phyloP scores from a whole-genome alignment of 108 stramenopile species.

The Skeletonema potamos region DNA sequence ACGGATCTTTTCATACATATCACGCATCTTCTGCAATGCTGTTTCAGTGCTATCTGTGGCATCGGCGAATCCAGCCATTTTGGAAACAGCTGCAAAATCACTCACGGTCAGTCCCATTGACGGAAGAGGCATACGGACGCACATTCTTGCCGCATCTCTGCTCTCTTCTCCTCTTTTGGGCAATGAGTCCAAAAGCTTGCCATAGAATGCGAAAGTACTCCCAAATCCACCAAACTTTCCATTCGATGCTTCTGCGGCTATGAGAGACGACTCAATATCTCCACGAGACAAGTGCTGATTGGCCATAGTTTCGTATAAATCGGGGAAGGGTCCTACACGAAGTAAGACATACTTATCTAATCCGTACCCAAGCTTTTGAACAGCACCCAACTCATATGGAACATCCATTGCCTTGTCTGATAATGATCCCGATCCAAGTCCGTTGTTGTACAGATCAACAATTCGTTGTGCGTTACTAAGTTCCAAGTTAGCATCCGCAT shows the following conservation, averaged over 20 bases:
- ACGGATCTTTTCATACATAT: constrained; percentile 73
- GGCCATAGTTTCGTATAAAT: constrained; percentile 75
- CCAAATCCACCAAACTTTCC: constrained; percentile 77
- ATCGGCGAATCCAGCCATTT: constrained; percentile 57
- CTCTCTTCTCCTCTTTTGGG: constrained; percentile 63
- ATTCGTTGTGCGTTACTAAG: constrained; percentile 26
- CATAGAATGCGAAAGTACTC: constrained; percentile 78
- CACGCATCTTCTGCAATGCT: constrained; percentile 58
- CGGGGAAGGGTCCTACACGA: constrained; percentile 78
- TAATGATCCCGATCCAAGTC: constrained; percentile 51
- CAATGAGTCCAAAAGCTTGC: constrained; percentile 55
- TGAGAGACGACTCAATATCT: constrained; percentile 69
- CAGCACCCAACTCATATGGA: constrained; percentile 67
- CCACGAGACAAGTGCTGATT: constrained; percentile 50
- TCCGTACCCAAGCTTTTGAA: constrained; percentile 76
- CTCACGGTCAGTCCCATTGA: constrained; percentile 54
- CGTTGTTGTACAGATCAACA: constrained; percentile 70
- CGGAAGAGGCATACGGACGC: constrained; percentile 74
- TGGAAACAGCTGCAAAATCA: constrained; percentile 61
- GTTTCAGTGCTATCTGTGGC: constrained; percentile 35
- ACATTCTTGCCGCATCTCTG: constrained; percentile 80
- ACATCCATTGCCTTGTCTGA: constrained; percentile 47
- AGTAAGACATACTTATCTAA: constrained; percentile 79
- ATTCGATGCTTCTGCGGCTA: constrained; percentile 81
- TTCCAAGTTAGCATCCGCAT: constrained; percentile 56